Conservation (phyloP, 2,329 filamentous ascomycete species). For the Epichloe brachyelytri region DNA sequence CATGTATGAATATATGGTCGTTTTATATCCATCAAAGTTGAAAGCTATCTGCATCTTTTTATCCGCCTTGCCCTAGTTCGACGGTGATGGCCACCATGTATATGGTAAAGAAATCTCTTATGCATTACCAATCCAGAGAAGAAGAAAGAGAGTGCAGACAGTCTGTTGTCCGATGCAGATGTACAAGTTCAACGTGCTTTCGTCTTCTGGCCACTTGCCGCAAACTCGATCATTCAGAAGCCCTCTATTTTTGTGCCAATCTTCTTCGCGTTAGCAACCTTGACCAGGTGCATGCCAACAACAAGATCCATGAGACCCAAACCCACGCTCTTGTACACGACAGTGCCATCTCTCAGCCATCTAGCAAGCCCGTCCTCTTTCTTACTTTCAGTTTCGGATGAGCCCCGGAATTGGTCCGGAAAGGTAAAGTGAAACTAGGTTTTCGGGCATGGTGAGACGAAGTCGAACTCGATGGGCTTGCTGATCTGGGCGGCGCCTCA, state of each 20-base stretch:
- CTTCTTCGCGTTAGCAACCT: constrained; percentile 39
- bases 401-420: constrained; percentile 17
- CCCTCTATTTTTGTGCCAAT: constrained; percentile 38
- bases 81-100: not conserved
- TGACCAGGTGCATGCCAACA: constrained; percentile 44
- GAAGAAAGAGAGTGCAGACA: no score
- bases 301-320: constrained; percentile 54
- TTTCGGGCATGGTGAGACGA: constrained; percentile 18
- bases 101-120: not conserved
- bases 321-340: constrained; percentile 57
- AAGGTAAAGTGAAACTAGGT: constrained; percentile 19
- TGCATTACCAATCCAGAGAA: not conserved
- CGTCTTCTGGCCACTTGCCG: not conserved
- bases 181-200: not conserved
- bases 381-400: constrained; percentile 25
- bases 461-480: constrained; percentile 20
- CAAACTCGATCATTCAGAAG: constrained; percentile 5
- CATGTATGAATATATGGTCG: constrained; percentile 14
- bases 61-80: not conserved
- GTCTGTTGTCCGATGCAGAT: no score
- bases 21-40: not conserved
- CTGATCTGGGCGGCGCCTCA: constrained; percentile 13
- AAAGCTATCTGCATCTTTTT: not conserved
- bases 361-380: constrained; percentile 36
- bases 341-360: constrained; percentile 49